Evolutionary conservation across 306 rosid genomes (phyloP).

Genomic region (Calophaca sinica): DNA sequence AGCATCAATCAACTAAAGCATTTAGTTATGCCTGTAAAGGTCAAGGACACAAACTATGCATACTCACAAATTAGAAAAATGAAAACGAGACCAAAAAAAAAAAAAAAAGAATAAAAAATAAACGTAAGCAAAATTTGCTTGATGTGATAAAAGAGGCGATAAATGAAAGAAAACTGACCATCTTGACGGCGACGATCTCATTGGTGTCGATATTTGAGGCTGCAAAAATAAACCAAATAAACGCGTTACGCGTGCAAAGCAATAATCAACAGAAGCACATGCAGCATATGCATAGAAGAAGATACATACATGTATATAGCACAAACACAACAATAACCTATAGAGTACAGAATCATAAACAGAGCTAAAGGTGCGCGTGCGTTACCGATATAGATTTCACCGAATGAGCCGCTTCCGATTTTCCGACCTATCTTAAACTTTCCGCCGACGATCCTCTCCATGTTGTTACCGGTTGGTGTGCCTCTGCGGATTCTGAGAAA

Average conservation of each 20-base stretch:
- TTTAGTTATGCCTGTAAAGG: not conserved
- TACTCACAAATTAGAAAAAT: not conserved
- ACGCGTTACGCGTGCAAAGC: not conserved
- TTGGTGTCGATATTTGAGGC: slow-evolving; percentile 63
- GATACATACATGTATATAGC: not conserved
- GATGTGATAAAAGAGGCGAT: not conserved
- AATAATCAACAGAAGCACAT: slow-evolving; percentile 24
- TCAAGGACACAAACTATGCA: not conserved
- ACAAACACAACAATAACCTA: not conserved
- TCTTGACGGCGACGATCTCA: slow-evolving; percentile 75
- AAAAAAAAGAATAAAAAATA: not conserved
- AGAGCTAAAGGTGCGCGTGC: too few relatives aligned
- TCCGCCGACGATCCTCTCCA: slow-evolving; percentile 73
- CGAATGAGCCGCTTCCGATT: slow-evolving; percentile 81
- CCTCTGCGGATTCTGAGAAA: not conserved
- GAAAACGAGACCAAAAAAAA: too few relatives aligned
- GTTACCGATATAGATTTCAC: slow-evolving; percentile 72
- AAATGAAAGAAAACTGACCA: slow-evolving; percentile 55
- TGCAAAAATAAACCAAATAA: slow-evolving; percentile 27
- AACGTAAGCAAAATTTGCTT: not conserved
- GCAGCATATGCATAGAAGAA: not conserved
- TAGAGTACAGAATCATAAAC: too few relatives aligned
- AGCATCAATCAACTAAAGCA: slow-evolving; percentile 4
- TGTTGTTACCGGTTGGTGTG: slow-evolving; percentile 2
- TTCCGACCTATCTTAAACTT: slow-evolving; percentile 76